These are phyloP conservation scores for Barnettozyma californica DNA, from an alignment of 805 yeast species.

Conservation along the genomic window DNA sequence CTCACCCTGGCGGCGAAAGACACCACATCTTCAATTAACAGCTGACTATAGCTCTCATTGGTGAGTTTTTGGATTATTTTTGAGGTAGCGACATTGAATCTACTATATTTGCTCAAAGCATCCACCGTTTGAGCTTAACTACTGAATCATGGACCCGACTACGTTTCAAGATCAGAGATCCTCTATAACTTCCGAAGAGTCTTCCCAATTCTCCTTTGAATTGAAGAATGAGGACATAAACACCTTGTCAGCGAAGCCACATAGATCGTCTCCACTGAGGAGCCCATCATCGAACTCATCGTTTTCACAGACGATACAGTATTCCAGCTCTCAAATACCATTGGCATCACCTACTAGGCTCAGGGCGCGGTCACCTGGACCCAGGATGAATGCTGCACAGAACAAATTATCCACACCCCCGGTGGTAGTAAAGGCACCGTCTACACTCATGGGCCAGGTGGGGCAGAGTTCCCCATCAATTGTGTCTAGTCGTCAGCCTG, in stretches of 20 bases:
- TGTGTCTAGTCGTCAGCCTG: background rate
- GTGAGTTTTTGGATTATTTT: background rate
- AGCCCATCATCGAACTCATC: background rate
- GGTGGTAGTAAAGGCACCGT: background rate
- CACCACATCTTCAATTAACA: too few species aligned
- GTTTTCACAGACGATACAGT: background rate
- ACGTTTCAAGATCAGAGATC: background rate
- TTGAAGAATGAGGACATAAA: conserved; percentile 4
- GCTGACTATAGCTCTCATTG: background rate
- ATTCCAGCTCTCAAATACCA: background rate
- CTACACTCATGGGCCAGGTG: background rate
- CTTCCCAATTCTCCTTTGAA: conserved; percentile 8
- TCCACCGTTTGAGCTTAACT: background rate
- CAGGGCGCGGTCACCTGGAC: background rate
- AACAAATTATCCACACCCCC: background rate
- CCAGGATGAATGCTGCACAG: background rate
- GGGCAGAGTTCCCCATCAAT: background rate
- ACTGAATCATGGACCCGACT: background rate
- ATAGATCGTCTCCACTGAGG: background rate
- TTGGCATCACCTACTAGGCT: background rate
- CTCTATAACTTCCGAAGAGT: conserved; percentile 5
- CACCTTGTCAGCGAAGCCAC: background rate
- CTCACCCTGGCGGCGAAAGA: background rate
- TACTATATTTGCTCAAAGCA: too few species aligned
- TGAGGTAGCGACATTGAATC: too few species aligned